Evolutionary conservation across 257 asterid species (phyloP), one percentile per base, ranked within the genome.

Genomic region (Nemophila menziesii): DNA sequence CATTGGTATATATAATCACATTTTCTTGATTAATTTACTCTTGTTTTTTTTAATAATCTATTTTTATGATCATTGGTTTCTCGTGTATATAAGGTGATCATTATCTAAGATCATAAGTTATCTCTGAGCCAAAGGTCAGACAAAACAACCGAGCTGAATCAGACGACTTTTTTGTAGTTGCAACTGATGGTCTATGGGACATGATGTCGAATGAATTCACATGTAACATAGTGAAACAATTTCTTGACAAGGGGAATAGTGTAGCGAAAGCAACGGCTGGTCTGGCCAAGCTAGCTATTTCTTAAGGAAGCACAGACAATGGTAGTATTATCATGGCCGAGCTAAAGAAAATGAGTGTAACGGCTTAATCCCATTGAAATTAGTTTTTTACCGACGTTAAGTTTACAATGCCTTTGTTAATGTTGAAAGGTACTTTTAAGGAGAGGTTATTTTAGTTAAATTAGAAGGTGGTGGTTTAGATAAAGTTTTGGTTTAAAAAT

Each of bases 101-200:
- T 26, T 48, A 54, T 60, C 54, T 69, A 47, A 70, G 55, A 41
- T 69, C 78, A 0, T 77, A 42, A 0, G 69, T 74, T 49, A 61
- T 51, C 26, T 53, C 71, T 0, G 76, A 64, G 51, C 84, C 93
- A 0, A 87, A 74, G 44, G 86, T 80, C 36, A 66, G 39, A 0
- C 59, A 70, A 3, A 16, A 40, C 29, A 52, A 48, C 19, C 71
- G 80, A 21, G 48, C 56, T 5, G 75, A 69, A 12, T 51, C 52
- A 0, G 92, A 75, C 0, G 75, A 73, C 1, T 78, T 78, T 22
- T 39, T 80, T 0, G 64, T 84, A 33, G 48, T 84, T 22, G 93
- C 72, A 15, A 72, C 73, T 0, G 80, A 78, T 39, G 82, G 95
- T 8, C 39, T 84, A 12, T 84, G 81, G 72, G 79, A 80, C 47